phyloP scores from a whole-genome alignment of 2,329 filamentous ascomycete genomes.

The Alternaria rosae region DNA sequence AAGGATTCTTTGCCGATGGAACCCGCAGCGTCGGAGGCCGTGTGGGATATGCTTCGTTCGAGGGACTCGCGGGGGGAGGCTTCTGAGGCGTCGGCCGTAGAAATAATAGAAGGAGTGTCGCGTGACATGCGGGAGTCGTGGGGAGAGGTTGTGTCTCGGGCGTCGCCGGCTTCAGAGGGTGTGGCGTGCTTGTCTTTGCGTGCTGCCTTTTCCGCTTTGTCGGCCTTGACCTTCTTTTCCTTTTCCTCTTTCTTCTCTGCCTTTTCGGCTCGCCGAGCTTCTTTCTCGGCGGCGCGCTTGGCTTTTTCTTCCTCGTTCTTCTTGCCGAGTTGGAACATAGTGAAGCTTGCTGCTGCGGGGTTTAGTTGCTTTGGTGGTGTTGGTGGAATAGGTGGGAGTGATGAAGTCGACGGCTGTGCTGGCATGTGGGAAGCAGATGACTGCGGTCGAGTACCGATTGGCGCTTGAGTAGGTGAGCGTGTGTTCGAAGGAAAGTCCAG shows the following conservation, averaged over 20 bases:
- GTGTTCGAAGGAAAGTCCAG: slow-evolving; percentile 59
- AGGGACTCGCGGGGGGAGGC: slow-evolving; percentile 51
- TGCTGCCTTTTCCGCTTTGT: slow-evolving; percentile 42
- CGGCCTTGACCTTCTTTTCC: slow-evolving; percentile 49
- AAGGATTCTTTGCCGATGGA: slow-evolving; percentile 55
- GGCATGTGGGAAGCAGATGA: slow-evolving; percentile 60
- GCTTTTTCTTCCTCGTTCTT: slow-evolving; percentile 47
- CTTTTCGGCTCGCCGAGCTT: slow-evolving; percentile 42
- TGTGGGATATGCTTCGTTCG: slow-evolving; percentile 50
- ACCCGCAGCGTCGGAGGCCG: slow-evolving; percentile 43
- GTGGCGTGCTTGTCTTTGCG: slow-evolving; percentile 46
- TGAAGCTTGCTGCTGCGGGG: slow-evolving; percentile 88
- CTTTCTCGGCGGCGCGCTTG: slow-evolving; percentile 48
- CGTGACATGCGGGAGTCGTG: slow-evolving; percentile 50
- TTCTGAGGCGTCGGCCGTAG: slow-evolving; percentile 47
- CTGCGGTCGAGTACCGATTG: slow-evolving; percentile 81
- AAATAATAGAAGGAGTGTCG: slow-evolving; percentile 54
- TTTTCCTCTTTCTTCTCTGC: slow-evolving; percentile 47
- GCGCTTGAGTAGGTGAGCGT: slow-evolving; percentile 64
- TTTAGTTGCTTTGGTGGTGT: slow-evolving; percentile 71
- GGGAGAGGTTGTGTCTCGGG: slow-evolving; percentile 36
- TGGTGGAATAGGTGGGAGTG: slow-evolving; percentile 45
- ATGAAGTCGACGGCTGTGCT: slow-evolving; percentile 12
- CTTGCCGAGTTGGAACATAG: slow-evolving; percentile 47
- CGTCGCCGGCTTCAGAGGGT: slow-evolving; percentile 33